Percentiles rank a stretch among this genome's conserved stretches.
These are phyloP conservation scores for Kwoniella pini DNA, from an alignment of 768 basidiomycete genomes.

Conservation along the genomic window DNA sequence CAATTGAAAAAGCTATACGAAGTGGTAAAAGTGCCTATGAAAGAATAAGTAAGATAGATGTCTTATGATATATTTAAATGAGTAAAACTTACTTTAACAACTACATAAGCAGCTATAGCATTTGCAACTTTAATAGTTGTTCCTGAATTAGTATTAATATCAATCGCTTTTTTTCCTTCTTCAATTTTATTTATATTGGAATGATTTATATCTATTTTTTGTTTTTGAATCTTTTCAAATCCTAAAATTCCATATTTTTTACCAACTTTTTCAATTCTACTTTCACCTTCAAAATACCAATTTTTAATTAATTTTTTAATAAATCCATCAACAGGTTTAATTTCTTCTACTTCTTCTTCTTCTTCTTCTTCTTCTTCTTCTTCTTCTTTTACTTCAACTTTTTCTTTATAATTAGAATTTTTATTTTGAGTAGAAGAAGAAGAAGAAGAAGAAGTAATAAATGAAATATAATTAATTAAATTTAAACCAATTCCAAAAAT, in stretches of 20 bases:
- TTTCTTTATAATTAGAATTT: no score
- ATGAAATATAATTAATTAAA: conserved; percentile 58
- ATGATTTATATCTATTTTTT: no score
- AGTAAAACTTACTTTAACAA: conserved; percentile 67
- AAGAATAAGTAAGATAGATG: neutral
- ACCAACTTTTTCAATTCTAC: conserved; percentile 70
- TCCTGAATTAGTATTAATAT: no score
- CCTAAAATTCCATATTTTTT: conserved; percentile 78
- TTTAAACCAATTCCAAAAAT: conserved; percentile 69
- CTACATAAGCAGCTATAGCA: conserved; percentile 75
- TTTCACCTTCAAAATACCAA: conserved; percentile 79
- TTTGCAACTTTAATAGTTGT: conserved; percentile 78
- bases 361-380: neutral
- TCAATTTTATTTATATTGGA: neutral
- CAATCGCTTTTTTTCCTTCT: conserved; percentile 29
- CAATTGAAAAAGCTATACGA: conserved; percentile 71
- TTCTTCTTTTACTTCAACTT: no score
- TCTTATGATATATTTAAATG: no score
- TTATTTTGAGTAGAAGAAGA: no score
- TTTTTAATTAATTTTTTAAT: conserved; percentile 57
- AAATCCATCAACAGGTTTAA: no score
- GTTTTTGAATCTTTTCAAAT: conserved; percentile 55
- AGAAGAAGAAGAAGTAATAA: no score
- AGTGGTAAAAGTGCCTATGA: conserved; percentile 70
- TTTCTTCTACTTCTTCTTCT: conserved; percentile 1